phyloP scores from a whole-genome alignment of 73 alveolate genomes.

The Tetrahymena borealis region DNA sequence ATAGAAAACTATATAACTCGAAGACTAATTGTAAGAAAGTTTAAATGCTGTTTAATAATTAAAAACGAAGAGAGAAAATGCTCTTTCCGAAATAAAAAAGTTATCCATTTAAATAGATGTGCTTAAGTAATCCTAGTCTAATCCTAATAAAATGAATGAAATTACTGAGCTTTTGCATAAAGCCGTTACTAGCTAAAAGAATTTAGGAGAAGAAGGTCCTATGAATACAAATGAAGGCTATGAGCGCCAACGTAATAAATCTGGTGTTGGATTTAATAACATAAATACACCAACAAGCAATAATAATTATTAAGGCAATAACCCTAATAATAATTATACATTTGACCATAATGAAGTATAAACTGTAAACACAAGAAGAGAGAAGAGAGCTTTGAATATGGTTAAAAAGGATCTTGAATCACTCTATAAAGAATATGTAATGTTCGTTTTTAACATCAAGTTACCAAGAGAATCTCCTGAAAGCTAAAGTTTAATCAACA shows the following conservation, averaged over 20 bases:
- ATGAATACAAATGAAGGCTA: background rate
- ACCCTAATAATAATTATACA: background rate
- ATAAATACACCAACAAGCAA: background rate
- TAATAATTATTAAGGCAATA: background rate
- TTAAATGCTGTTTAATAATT: background rate
- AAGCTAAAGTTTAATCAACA: background rate
- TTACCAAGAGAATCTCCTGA: background rate
- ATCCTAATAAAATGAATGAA: background rate
- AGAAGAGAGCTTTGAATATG: background rate
- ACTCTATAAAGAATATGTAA: background rate
- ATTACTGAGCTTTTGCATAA: background rate
- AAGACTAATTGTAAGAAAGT: background rate
- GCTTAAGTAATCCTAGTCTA: background rate
- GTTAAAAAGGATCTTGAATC: background rate
- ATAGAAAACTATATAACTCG: background rate
- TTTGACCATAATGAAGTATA: background rate
- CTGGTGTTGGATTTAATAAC: background rate
- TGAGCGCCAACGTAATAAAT: background rate
- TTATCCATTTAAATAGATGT: background rate
- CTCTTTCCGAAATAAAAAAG: background rate
- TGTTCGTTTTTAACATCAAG: background rate
- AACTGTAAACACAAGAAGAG: background rate
- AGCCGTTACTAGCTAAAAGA: background rate
- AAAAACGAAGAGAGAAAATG: background rate
- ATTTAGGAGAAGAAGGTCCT: background rate